Conservation (phyloP, 306 rosid species). For the Trifolium subterraneum region DNA sequence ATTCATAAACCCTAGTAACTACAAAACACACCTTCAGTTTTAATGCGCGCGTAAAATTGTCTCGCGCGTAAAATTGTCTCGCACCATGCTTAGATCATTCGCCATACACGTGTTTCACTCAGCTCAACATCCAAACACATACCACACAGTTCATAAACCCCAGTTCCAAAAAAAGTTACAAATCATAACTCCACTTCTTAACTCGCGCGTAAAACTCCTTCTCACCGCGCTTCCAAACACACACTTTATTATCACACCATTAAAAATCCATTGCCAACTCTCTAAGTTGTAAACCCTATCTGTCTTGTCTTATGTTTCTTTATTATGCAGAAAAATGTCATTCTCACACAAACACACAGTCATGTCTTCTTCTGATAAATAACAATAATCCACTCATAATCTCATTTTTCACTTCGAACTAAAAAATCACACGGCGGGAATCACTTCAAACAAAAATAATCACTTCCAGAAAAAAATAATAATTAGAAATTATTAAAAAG, state of each 20-base stretch:
- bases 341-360: not conserved
- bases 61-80: not conserved
- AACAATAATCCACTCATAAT: no score
- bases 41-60: no score
- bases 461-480: no score
- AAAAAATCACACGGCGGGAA: no score
- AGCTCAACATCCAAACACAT: no score
- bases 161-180: not conserved
- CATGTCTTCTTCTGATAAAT: not conserved
- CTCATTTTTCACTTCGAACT: no score
- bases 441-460: no score
- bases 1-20: not conserved
- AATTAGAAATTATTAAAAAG: not conserved
- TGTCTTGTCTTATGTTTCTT: not conserved
- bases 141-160: no score
- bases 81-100: no score
- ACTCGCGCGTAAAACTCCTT: not conserved
- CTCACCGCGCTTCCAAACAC: not conserved
- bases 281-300: not conserved
- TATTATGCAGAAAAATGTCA: not conserved
- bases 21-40: no score
- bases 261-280: not conserved
- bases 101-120: no score
- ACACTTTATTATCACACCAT: not conserved
- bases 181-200: not conserved